phyloP scores from a whole-genome alignment of 768 basidiomycete genomes.

The Trametes meyenii region DNA sequence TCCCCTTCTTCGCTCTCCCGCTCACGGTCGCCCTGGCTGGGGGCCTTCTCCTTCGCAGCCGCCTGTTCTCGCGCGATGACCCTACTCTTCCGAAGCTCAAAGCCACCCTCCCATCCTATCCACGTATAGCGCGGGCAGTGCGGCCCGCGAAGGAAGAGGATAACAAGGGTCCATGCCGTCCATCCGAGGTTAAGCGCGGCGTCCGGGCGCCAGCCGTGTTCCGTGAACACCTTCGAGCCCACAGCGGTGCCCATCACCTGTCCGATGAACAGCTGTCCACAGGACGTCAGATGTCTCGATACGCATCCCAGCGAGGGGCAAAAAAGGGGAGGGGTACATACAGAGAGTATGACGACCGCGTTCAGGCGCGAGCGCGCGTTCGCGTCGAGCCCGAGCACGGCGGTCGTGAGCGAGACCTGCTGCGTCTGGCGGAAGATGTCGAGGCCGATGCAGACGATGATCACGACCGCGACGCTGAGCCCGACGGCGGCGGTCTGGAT shows the following conservation, averaged over 20 bases:
- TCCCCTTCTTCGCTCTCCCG: neutral
- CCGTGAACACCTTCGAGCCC: slow-evolving; percentile 70
- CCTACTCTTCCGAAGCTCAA: slow-evolving; percentile 17
- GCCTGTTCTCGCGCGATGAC: slow-evolving; percentile 8
- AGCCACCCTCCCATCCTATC: slow-evolving; percentile 67
- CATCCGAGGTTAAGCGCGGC: slow-evolving; percentile 64
- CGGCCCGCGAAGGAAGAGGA: slow-evolving; percentile 70
- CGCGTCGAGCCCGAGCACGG: slow-evolving; percentile 42
- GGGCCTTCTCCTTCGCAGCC: neutral
- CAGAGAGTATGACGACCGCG: slow-evolving; percentile 72
- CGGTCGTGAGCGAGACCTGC: slow-evolving; percentile 66
- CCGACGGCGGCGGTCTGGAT: slow-evolving; percentile 75
- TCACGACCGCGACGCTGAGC: slow-evolving; percentile 67
- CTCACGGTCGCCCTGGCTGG: neutral
- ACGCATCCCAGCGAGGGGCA: neutral
- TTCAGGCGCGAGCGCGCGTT: slow-evolving; percentile 60
- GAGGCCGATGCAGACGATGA: slow-evolving; percentile 70
- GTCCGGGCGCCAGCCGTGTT: slow-evolving; percentile 69
- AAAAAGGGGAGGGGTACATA: slow-evolving; percentile 32
- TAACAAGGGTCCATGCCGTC: slow-evolving; percentile 54
- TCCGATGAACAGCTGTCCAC: slow-evolving; percentile 61
- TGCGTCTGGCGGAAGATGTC: slow-evolving; percentile 76
- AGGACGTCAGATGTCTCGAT: neutral
- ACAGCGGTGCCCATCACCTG: slow-evolving; percentile 84
- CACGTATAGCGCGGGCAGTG: slow-evolving; percentile 57